These are phyloP conservation scores for Pharnaceum exiguum DNA, from an alignment of 148 eudicot genomes.

Conservation along the genomic window DNA sequence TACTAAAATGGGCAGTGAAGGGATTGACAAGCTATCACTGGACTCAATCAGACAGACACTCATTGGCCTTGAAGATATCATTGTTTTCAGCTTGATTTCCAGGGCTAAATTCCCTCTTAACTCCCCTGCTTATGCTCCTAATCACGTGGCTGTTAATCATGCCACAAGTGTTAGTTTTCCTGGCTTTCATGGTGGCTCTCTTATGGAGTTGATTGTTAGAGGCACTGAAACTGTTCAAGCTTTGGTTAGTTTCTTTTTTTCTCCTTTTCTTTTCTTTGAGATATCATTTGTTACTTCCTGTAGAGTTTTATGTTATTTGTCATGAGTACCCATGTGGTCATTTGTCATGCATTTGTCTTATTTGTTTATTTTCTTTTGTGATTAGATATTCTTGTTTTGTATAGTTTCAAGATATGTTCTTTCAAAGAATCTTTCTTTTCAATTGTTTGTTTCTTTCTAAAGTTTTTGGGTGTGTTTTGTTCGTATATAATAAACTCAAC, in stretches of 20 bases:
- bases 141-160: constrained; percentile 1
- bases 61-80: constrained; percentile 73
- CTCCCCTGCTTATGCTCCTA: constrained; percentile 30
- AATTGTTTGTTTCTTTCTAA: too few species aligned
- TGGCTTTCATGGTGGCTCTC: constrained; percentile 15
- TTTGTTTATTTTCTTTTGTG: too few species aligned
- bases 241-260: constrained; percentile 32
- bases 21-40: constrained; percentile 25
- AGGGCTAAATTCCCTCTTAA: constrained; percentile 60
- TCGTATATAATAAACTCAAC: too few species aligned
- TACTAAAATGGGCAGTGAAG: constrained; percentile 29
- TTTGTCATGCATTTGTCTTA: too few species aligned
- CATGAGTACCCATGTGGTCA: not conserved
- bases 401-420: too few species aligned
- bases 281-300: not conserved
- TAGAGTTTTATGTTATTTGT: too few species aligned
- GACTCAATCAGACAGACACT: constrained; percentile 47
- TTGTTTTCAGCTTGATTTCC: constrained; percentile 60
- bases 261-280: not conserved
- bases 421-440: too few species aligned
- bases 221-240: constrained; percentile 70
- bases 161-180: constrained; percentile 39
- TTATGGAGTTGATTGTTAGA: constrained; percentile 29
- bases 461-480: too few species aligned
- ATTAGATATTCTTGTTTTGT: too few species aligned